Conservation (phyloP, 2,329 filamentous ascomycete species). For the Penicillium fuscoglaucum region DNA sequence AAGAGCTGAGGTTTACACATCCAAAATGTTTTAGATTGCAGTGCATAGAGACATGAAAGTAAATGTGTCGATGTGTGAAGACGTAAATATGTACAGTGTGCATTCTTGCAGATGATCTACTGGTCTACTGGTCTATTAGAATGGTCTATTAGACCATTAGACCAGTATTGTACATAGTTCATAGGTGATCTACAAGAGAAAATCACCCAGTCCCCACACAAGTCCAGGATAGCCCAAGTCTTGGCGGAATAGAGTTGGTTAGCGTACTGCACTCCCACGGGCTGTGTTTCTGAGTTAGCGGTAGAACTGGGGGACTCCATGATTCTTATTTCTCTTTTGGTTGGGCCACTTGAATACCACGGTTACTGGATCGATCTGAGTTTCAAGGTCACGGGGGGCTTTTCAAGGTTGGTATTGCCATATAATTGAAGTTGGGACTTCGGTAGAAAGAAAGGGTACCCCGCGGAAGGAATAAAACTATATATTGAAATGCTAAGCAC, state of each 20-base stretch:
- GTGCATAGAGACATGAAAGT: neutral
- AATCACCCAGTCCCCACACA: neutral
- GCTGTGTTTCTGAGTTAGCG: constrained; percentile 11
- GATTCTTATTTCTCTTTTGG: neutral
- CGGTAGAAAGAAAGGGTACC: neutral
- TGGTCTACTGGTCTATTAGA: neutral
- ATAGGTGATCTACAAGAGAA: constrained; percentile 6
- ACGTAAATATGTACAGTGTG: neutral
- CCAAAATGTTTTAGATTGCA: neutral
- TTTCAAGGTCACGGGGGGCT: neutral
- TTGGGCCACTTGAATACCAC: neutral
- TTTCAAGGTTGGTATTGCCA: neutral
- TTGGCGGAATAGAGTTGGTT: constrained; percentile 20
- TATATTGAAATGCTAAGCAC: neutral
- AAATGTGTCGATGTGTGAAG: neutral
- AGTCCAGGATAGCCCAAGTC: constrained; percentile 18
- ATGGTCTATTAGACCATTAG: neutral
- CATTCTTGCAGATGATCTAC: constrained; percentile 1
- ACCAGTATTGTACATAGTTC: neutral
- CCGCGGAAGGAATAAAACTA: neutral
- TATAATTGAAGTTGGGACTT: neutral
- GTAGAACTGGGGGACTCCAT: constrained; percentile 6
- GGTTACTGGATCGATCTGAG: neutral
- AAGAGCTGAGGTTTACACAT: neutral
- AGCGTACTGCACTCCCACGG: constrained; percentile 13